Evolutionary conservation across 305 asterid genomes (phyloP).

Genomic region (Rubia tinctorum): DNA sequence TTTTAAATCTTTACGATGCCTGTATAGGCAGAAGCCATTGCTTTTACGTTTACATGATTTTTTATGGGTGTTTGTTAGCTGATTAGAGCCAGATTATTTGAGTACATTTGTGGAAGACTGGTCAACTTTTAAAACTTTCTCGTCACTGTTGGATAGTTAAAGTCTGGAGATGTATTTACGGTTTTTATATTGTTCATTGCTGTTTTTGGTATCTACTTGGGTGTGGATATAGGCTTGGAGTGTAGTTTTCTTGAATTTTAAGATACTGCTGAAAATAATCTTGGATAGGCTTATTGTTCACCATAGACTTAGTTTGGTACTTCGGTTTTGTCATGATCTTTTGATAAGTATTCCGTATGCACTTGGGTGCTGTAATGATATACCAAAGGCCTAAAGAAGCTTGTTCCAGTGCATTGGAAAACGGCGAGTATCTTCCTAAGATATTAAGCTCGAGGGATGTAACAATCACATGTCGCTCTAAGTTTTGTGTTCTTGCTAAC

Average conservation of each 20-base stretch:
- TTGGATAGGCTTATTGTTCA: not conserved
- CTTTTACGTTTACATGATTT: not conserved
- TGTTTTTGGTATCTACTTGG: not conserved
- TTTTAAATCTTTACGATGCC: not conserved
- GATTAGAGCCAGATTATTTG: not conserved
- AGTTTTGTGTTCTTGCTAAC: conserved; percentile 5
- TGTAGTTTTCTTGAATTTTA: not conserved
- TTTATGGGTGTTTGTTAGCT: not conserved
- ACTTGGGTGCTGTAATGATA: not conserved
- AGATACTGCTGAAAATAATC: not conserved
- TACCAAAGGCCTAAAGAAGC: not conserved
- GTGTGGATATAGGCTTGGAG: not conserved
- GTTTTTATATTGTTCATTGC: not conserved
- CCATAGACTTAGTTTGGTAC: not conserved
- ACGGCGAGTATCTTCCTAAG: not conserved
- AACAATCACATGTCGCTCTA: not conserved
- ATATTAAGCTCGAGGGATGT: not conserved
- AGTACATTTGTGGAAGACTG: not conserved
- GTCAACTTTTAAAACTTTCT: not conserved
- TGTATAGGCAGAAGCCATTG: not conserved
- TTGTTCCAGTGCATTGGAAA: not conserved
- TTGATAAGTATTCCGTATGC: not conserved
- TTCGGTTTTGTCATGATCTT: not conserved
- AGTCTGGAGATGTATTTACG: not conserved
- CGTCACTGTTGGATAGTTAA: not conserved